Percentiles rank a stretch among this genome's conserved stretches.
Evolutionary conservation across 139 green algal genomes (phyloP).

Genomic region (Ettlia oleoabundans): DNA sequence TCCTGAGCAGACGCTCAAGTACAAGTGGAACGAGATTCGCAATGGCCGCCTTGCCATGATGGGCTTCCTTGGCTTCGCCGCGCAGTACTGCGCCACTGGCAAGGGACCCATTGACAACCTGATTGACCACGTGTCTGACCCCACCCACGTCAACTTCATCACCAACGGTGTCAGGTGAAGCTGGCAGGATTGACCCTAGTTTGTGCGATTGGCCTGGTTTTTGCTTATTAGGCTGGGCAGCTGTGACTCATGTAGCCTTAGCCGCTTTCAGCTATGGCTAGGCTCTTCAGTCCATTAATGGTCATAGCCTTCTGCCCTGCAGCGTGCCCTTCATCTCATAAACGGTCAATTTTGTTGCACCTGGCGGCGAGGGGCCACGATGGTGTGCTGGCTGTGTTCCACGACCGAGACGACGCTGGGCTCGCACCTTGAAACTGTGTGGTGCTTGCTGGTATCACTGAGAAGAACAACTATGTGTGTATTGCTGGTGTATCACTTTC

Average conservation of each 20-base stretch:
- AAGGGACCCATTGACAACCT: slow-evolving; percentile 63
- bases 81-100: slow-evolving; percentile 85
- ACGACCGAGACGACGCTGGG: background rate
- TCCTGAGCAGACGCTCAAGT: slow-evolving; percentile 47
- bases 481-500: background rate
- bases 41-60: slow-evolving; percentile 91
- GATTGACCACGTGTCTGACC: slow-evolving; percentile 33
- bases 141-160: slow-evolving; percentile 53
- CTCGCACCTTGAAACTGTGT: too few relatives aligned
- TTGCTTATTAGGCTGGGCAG: too few relatives aligned
- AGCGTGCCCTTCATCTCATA: slow-evolving; percentile 16
- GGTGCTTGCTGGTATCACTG: too few relatives aligned
- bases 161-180: too few relatives aligned
- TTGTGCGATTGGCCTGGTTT: too few relatives aligned
- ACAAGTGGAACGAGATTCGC: slow-evolving; percentile 91
- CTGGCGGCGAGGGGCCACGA: background rate
- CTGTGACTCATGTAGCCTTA: too few relatives aligned
- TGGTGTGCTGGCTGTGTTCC: too few relatives aligned
- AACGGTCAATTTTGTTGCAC: background rate
- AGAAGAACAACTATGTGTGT: background rate
- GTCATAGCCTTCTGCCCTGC: too few relatives aligned
- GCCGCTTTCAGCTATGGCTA: too few relatives aligned
- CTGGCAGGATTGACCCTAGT: too few relatives aligned
- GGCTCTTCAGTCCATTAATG: too few relatives aligned
- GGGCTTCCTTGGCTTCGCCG: slow-evolving; percentile 81